These are phyloP conservation scores for Carex parvula DNA, from an alignment of 176 grass and related monocot genomes.

Conservation along the genomic window DNA sequence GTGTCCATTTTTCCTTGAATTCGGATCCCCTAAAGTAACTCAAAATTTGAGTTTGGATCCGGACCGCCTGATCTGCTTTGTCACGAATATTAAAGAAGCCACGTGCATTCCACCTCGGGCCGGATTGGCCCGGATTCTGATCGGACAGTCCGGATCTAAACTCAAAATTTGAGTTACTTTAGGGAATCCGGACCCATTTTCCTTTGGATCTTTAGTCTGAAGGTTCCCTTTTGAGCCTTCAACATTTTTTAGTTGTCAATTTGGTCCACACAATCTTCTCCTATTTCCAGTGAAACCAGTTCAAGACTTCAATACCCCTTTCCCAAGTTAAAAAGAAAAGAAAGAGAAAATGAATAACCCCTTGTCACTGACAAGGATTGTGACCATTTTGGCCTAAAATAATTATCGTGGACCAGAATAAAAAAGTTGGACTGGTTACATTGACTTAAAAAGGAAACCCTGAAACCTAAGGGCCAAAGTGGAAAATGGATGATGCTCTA, in stretches of 20 bases:
- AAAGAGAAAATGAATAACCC: neutral
- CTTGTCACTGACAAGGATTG: neutral
- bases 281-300: neutral
- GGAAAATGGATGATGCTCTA: neutral
- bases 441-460: neutral
- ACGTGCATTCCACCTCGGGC: no score
- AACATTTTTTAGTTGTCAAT: neutral
- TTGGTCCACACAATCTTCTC: neutral
- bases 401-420: neutral
- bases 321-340: neutral
- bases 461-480: neutral
- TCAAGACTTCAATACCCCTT: neutral
- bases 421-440: neutral
- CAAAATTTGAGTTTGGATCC: no score
- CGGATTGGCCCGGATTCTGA: no score
- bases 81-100: no score
- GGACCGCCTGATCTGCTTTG: no score
- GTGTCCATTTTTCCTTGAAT: neutral
- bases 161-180: no score
- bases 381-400: neutral
- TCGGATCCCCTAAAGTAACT: no score
- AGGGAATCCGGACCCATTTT: no score
- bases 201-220: neutral
- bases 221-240: neutral
- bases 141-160: no score